A percentile compares a stretch with the other conserved stretches of the same genome.
These are phyloP conservation scores for Kuraishia hungarica DNA, from an alignment of 805 yeast species.

Conservation along the genomic window DNA sequence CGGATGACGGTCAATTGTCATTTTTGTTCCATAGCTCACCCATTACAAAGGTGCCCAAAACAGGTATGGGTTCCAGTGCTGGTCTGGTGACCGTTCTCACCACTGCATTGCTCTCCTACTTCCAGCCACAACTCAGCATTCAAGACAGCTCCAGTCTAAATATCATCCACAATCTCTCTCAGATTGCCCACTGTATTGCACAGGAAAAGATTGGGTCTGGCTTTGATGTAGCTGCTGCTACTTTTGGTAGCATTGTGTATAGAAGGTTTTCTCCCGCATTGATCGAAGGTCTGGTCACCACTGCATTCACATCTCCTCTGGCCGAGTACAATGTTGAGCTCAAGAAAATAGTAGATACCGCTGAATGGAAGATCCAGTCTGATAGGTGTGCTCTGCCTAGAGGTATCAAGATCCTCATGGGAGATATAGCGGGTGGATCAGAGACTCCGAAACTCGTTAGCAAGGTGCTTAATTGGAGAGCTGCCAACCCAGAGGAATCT, in stretches of 20 bases:
- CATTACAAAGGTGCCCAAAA: conserved; percentile 75
- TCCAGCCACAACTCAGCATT: conserved; percentile 23
- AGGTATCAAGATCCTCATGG: conserved; percentile 71
- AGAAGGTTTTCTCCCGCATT: conserved; percentile 59
- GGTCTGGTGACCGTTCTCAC: conserved; percentile 80
- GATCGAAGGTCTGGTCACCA: conserved; percentile 29
- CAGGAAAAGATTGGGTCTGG: conserved; percentile 96
- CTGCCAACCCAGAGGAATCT: conserved; percentile 40
- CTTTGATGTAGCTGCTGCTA: conserved; percentile 94
- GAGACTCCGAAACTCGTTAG: conserved; percentile 89
- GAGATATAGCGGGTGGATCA: conserved; percentile 88
- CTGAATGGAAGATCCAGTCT: conserved; percentile 56
- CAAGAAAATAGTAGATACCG: conserved; percentile 26
- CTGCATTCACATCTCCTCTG: conserved; percentile 7
- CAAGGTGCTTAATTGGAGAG: conserved; percentile 65
- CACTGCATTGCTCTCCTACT: conserved; percentile 53
- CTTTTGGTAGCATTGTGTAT: conserved; percentile 81
- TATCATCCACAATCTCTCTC: conserved; percentile 76
- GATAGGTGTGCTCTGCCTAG: conserved; percentile 57
- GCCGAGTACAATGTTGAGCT: conserved; percentile 22
- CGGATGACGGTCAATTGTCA: conserved; percentile 25
- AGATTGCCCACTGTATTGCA: conserved; percentile 86
- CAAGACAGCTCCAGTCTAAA: conserved; percentile 13
- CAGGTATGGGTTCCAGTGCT: conserved; percentile 95
- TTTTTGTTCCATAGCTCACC: conserved; percentile 54